Conservation (phyloP, 345 rosid genomes). For the Iberis pinnata region DNA sequence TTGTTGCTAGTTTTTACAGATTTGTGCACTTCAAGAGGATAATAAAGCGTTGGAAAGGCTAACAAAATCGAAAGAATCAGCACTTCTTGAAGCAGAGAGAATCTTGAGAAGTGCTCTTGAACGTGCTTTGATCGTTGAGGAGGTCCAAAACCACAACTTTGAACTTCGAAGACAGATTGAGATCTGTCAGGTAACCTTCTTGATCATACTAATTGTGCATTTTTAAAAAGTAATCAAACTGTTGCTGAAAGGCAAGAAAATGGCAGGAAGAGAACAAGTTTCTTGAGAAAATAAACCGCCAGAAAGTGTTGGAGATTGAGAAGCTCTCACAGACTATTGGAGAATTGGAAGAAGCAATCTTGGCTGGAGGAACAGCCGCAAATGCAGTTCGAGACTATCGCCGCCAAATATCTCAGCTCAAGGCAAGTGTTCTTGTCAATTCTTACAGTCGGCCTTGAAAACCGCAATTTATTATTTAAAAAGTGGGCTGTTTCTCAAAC, state of each 20-base stretch:
- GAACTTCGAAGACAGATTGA: constrained; percentile 82
- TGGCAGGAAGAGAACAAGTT: constrained; percentile 80
- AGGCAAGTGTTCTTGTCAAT: constrained; percentile 36
- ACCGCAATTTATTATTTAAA: too few relatives aligned
- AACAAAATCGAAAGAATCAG: constrained; percentile 72
- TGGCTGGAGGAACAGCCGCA: constrained; percentile 78
- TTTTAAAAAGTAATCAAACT: not conserved
- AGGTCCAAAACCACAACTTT: constrained; percentile 86
- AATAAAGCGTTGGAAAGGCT: constrained; percentile 86
- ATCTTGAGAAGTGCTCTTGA: constrained; percentile 83
- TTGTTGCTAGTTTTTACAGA: constrained; percentile 28
- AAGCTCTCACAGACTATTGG: constrained; percentile 75
- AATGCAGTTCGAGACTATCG: constrained; percentile 65
- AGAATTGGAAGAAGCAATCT: constrained; percentile 79
- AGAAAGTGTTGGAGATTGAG: constrained; percentile 78
- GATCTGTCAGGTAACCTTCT: constrained; percentile 55
- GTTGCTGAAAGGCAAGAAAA: not conserved
- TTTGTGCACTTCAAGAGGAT: constrained; percentile 67
- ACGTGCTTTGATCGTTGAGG: constrained; percentile 86
- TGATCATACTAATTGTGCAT: not conserved
- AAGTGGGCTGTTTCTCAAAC: too few relatives aligned
- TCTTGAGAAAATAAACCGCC: constrained; percentile 90
- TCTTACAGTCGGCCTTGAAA: not conserved
- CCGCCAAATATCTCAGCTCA: constrained; percentile 67
- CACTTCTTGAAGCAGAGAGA: constrained; percentile 86